Conservation (phyloP, 768 basidiomycete species). For the Tremella mesenterica region DNA sequence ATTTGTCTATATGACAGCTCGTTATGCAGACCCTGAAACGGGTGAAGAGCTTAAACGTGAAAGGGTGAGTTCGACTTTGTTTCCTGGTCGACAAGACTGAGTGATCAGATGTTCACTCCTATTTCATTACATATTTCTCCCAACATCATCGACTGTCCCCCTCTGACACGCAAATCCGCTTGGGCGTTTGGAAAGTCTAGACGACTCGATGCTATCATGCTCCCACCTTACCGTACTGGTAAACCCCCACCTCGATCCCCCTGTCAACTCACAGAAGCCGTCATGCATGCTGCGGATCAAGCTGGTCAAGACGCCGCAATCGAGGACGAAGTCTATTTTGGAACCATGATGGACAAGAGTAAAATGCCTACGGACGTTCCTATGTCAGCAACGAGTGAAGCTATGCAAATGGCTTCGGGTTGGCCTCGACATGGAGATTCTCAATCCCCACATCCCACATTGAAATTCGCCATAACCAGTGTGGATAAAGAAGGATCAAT, state of each 20-base stretch:
- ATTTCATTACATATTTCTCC: conserved; percentile 13
- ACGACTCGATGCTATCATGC: background rate
- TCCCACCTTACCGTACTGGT: background rate
- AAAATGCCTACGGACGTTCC: too few relatives aligned
- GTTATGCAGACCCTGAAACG: conserved; percentile 51
- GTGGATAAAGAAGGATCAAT: too few relatives aligned
- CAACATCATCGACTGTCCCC: conserved; percentile 2
- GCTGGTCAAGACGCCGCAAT: background rate
- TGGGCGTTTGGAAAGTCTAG: background rate
- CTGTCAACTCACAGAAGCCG: background rate
- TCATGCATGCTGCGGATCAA: background rate
- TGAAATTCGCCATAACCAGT: too few relatives aligned
- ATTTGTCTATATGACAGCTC: conserved; percentile 68
- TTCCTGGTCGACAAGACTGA: background rate
- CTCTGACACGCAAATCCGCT: background rate
- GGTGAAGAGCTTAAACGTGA: conserved; percentile 55
- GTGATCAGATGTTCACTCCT: conserved; percentile 11
- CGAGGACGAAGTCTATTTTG: too few relatives aligned
- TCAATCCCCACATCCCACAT: too few relatives aligned
- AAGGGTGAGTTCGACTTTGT: conserved; percentile 47
- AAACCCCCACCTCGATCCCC: background rate
- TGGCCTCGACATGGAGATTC: too few relatives aligned
- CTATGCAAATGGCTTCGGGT: too few relatives aligned
- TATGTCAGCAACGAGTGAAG: too few relatives aligned
- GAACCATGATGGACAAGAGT: too few relatives aligned